phyloP scores from a whole-genome alignment of 208 protist species.

The Acanthamoeba rhysodes region DNA sequence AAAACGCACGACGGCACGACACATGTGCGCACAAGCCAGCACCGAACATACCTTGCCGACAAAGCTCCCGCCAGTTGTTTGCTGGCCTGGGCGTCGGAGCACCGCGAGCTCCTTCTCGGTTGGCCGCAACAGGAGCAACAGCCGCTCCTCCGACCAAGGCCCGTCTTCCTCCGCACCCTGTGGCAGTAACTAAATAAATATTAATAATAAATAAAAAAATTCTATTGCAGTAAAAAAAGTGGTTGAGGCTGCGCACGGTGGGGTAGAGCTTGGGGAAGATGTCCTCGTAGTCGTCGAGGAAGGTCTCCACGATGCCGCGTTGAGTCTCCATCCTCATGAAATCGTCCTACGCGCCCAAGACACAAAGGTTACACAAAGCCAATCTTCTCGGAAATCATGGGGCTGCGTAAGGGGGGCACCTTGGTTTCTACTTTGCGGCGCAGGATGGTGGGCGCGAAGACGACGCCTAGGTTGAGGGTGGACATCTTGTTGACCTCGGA shows the following conservation, averaged over 20 bases:
- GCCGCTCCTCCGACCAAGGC: background rate
- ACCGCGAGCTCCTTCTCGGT: background rate
- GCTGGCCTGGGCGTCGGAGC: background rate
- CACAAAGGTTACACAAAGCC: background rate
- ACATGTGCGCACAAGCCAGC: background rate
- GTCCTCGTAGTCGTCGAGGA: conserved; percentile 73
- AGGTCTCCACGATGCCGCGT: conserved; percentile 63
- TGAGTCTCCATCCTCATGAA: conserved; percentile 68
- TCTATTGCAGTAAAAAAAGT: background rate
- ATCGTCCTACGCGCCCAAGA: conserved; percentile 23
- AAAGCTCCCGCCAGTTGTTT: background rate
- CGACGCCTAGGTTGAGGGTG: conserved; percentile 62
- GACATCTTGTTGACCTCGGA: conserved; percentile 66
- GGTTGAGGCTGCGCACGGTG: background rate
- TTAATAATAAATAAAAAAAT: background rate
- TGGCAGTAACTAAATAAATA: background rate
- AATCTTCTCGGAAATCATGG: too few relatives aligned
- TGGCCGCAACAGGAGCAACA: background rate
- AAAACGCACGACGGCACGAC: too few relatives aligned
- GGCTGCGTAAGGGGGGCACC: too few relatives aligned
- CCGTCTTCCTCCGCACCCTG: background rate
- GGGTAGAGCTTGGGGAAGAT: conserved; percentile 67
- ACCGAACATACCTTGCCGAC: background rate
- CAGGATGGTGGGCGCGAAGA: conserved; percentile 67
- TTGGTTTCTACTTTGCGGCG: conserved; percentile 66